phyloP scores from a whole-genome alignment of 768 basidiomycete genomes.

The Termitomyces sp. region DNA sequence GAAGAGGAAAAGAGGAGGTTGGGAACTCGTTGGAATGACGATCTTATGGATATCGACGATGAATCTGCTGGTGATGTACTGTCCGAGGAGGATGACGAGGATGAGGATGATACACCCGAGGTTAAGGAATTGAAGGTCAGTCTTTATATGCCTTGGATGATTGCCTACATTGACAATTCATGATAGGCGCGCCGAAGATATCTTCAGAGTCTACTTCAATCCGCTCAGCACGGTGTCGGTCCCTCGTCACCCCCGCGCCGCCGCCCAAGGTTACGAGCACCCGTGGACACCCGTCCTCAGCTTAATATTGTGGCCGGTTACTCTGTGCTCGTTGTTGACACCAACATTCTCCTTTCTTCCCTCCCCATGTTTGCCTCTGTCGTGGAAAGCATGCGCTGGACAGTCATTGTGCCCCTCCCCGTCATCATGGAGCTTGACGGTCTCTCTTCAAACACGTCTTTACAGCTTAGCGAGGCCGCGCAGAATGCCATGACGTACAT shows the following conservation, averaged over 20 bases:
- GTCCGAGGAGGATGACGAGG: conserved; percentile 55
- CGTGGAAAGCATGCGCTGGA: conserved; percentile 82
- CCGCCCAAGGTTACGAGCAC: conserved; percentile 27
- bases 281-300: conserved; percentile 33
- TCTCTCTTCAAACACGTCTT: conserved; percentile 57
- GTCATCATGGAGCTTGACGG: conserved; percentile 98
- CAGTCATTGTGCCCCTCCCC: conserved; percentile 86
- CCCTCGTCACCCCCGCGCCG: conserved; percentile 21
- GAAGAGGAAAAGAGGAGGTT: conserved; percentile 67
- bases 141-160: conserved; percentile 5
- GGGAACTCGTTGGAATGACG: conserved; percentile 62
- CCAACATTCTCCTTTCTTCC: conserved; percentile 90
- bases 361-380: conserved; percentile 70
- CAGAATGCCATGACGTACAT: conserved; percentile 73
- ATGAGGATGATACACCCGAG: conserved; percentile 68
- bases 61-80: conserved; percentile 41
- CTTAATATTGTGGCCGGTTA: conserved; percentile 78
- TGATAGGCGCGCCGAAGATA: conserved; percentile 71
- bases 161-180: conserved; percentile 8
- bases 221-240: conserved; percentile 34
- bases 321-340: conserved; percentile 89
- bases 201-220: conserved; percentile 64
- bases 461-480: conserved; percentile 74
- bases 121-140: conserved; percentile 80
- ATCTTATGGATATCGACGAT: conserved; percentile 73